phyloP scores from a whole-genome alignment of 176 grass and related monocot species.

The Zizania latifolia region DNA sequence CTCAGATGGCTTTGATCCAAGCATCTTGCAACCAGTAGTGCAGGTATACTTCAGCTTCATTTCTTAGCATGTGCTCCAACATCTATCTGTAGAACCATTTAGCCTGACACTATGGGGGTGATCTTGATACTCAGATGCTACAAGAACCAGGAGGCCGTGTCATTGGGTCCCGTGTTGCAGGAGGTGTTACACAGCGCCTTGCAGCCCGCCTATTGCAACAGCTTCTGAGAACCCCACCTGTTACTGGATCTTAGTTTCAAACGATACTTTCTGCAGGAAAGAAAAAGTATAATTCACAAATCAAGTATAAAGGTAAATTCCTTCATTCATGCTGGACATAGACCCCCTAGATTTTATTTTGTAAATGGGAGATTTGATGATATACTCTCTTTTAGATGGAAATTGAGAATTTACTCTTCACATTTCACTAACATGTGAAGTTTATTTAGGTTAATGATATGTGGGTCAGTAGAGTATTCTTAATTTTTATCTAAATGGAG shows the following conservation, averaged over 20 bases:
- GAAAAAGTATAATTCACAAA: constrained; percentile 29
- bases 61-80: not conserved
- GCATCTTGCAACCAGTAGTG: constrained; percentile 79
- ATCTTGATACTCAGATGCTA: constrained; percentile 51
- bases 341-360: constrained; percentile 2
- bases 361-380: too few relatives aligned
- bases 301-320: constrained; percentile 24
- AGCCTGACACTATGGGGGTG: not conserved
- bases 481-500: too few relatives aligned
- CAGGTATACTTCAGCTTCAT: constrained; percentile 47
- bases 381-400: too few relatives aligned
- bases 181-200: constrained; percentile 81
- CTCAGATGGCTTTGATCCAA: constrained; percentile 84
- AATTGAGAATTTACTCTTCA: too few relatives aligned
- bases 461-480: too few relatives aligned
- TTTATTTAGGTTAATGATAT: too few relatives aligned
- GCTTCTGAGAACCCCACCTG: constrained; percentile 46
- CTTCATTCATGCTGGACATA: constrained; percentile 34
- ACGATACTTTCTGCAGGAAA: constrained; percentile 27
- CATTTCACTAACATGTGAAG: too few relatives aligned
- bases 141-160: constrained; percentile 74
- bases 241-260: constrained; percentile 46
- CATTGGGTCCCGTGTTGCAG: constrained; percentile 68
- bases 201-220: constrained; percentile 81
- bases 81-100: not conserved